Evolutionary conservation across 139 green algal species (phyloP).

Genomic region (Dunaliella primolecta): DNA sequence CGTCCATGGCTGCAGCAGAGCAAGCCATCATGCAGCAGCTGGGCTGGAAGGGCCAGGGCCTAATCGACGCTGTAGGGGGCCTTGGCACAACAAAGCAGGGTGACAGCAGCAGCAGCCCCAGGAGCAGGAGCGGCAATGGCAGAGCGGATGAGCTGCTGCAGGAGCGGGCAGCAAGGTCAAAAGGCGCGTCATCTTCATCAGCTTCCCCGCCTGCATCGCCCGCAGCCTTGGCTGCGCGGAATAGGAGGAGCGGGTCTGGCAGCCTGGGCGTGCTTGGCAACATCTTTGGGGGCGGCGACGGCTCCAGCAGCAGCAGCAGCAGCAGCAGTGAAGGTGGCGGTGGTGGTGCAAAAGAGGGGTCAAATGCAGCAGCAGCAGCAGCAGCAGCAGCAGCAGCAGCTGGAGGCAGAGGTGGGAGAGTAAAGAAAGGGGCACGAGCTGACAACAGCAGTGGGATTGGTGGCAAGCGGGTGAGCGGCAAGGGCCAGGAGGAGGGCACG

Average conservation of each 20-base stretch:
- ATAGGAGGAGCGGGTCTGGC: not conserved
- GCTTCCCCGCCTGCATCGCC: not conserved
- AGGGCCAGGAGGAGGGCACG: no score
- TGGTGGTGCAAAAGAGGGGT: no score
- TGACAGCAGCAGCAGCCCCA: not conserved
- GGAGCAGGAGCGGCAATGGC: not conserved
- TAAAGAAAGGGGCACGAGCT: no score
- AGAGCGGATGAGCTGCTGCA: not conserved
- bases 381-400: constrained; percentile 17
- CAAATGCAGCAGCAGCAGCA: not conserved
- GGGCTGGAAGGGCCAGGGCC: constrained; percentile 70
- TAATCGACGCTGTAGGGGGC: constrained; percentile 49
- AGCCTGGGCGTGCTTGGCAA: constrained; percentile 8
- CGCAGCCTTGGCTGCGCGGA: not conserved
- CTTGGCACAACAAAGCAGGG: not conserved
- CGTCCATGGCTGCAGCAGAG: constrained; percentile 75
- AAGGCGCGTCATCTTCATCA: not conserved
- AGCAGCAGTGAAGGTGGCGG: not conserved
- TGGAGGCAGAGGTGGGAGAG: not conserved
- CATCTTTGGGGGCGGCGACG: not conserved
- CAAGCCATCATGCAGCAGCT: constrained; percentile 55
- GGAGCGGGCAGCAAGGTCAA: not conserved
- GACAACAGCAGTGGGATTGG: not conserved
- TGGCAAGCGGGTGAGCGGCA: not conserved
- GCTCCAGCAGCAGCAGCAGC: not conserved